phyloP scores from a whole-genome alignment of 2,329 filamentous ascomycete genomes.

The Cercospora sp. region DNA sequence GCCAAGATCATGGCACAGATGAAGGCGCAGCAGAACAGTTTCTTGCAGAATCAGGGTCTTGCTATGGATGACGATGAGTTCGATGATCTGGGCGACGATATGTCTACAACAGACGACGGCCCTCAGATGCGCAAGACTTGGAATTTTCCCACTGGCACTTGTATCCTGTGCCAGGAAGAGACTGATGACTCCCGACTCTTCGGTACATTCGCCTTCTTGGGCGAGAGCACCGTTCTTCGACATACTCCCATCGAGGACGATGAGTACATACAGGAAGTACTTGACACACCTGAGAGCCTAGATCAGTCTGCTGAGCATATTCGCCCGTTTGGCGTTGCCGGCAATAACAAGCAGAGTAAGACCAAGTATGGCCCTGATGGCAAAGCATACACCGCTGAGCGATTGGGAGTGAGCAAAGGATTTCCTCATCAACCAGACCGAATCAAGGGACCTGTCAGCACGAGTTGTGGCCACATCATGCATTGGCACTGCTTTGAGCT shows the following conservation, averaged over 20 bases:
- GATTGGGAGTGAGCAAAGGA: constrained; percentile 83
- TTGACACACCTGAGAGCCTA: constrained; percentile 74
- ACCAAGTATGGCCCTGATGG: constrained; percentile 75
- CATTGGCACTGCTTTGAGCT: constrained; percentile 93
- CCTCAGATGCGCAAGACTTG: constrained; percentile 70
- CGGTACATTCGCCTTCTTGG: constrained; percentile 88
- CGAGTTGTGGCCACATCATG: constrained; percentile 97
- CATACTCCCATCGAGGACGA: constrained; percentile 80
- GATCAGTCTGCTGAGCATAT: constrained; percentile 81
- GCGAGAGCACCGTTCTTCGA: constrained; percentile 80
- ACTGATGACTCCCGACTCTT: constrained; percentile 86
- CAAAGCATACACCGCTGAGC: constrained; percentile 68
- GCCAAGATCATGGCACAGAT: constrained; percentile 97
- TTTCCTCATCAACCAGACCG: constrained; percentile 65
- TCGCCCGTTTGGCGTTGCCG: constrained; percentile 86
- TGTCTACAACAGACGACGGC: constrained; percentile 59
- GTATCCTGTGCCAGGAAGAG: constrained; percentile 95
- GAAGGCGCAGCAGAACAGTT: constrained; percentile 94
- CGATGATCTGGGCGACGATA: constrained; percentile 68
- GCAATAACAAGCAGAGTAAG: constrained; percentile 77
- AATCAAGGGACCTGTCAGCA: constrained; percentile 76
- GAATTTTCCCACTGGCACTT: constrained; percentile 90
- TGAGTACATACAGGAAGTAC: constrained; percentile 81
- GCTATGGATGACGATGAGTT: constrained; percentile 85
- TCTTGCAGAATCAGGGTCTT: constrained; percentile 83